These are phyloP conservation scores for Ophiostoma populinum DNA, from an alignment of 2,329 filamentous ascomycete genomes.

Conservation along the genomic window DNA sequence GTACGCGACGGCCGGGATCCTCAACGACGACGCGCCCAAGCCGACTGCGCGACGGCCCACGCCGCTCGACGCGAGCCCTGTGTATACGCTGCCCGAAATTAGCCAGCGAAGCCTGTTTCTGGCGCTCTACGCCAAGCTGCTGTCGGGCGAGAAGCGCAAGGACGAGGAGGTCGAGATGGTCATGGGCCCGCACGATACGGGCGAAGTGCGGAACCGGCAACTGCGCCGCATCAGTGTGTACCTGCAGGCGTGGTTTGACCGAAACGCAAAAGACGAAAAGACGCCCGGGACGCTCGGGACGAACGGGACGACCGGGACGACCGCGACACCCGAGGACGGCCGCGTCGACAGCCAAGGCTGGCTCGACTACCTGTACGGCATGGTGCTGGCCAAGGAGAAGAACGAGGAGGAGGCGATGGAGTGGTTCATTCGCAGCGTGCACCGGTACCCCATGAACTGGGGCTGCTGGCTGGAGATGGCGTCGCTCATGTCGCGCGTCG, in stretches of 20 bases:
- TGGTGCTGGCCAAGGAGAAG: constrained; percentile 78
- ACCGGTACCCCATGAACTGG: constrained; percentile 91
- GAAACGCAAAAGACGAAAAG: constrained; percentile 33
- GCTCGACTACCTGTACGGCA: constrained; percentile 84
- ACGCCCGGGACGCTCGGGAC: no score
- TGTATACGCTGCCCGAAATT: constrained; percentile 32
- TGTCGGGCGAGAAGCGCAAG: constrained; percentile 88
- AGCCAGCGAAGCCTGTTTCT: constrained; percentile 90
- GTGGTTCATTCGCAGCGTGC: constrained; percentile 76
- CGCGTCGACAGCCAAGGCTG: constrained; percentile 63
- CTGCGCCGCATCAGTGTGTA: constrained; percentile 57
- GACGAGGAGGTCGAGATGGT: constrained; percentile 97
- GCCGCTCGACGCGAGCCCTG: constrained; percentile 7
- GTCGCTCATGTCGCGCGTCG: constrained; percentile 57
- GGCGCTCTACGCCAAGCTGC: constrained; percentile 78
- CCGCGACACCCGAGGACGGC: background rate
- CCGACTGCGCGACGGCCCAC: no score
- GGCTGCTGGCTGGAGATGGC: constrained; percentile 90
- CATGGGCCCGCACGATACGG: constrained; percentile 78
- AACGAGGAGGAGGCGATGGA: constrained; percentile 72
- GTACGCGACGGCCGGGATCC: background rate
- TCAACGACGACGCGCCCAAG: no score
- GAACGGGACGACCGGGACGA: constrained; percentile 22
- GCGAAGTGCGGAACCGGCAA: constrained; percentile 72
- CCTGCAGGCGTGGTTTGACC: constrained; percentile 65